phyloP scores from a whole-genome alignment of 495 filamentous ascomycete species.

The Daldinia caldariorum region DNA sequence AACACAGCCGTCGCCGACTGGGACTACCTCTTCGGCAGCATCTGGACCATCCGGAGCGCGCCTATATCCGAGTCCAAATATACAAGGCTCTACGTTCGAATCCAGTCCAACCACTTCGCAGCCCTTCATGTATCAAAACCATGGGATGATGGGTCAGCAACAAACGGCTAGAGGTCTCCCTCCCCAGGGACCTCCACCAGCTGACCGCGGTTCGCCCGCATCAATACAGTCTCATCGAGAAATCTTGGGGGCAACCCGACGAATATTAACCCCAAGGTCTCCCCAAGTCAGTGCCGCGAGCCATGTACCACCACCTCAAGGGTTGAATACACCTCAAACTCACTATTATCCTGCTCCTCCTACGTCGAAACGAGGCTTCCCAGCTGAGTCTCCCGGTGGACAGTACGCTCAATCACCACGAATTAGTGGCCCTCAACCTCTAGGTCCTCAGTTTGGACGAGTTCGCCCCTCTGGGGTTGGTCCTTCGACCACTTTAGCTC shows the following conservation, averaged over 20 bases:
- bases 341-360: constrained; percentile 52
- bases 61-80: constrained; percentile 40
- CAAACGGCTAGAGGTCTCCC: constrained; percentile 44
- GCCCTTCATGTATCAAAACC: constrained; percentile 45
- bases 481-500: constrained; percentile 47
- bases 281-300: constrained; percentile 61
- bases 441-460: constrained; percentile 50
- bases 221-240: constrained; percentile 51
- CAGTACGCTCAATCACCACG: constrained; percentile 42
- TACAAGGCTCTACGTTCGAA: constrained; percentile 42
- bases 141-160: constrained; percentile 44
- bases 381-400: constrained; percentile 32
- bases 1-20: constrained; percentile 38
- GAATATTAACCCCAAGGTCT: constrained; percentile 72
- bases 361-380: constrained; percentile 38
- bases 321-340: constrained; percentile 58
- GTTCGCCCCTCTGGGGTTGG: constrained; percentile 46
- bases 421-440: constrained; percentile 48
- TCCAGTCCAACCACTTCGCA: constrained; percentile 47
- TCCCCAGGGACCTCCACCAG: constrained; percentile 45
- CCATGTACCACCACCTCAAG: constrained; percentile 57
- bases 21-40: constrained; percentile 36
- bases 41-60: constrained; percentile 30
- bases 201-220: constrained; percentile 52
- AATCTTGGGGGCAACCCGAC: constrained; percentile 53